phyloP scores from a whole-genome alignment of 371 early-diverging fungal genomes.

The Catenaria anguillulae region DNA sequence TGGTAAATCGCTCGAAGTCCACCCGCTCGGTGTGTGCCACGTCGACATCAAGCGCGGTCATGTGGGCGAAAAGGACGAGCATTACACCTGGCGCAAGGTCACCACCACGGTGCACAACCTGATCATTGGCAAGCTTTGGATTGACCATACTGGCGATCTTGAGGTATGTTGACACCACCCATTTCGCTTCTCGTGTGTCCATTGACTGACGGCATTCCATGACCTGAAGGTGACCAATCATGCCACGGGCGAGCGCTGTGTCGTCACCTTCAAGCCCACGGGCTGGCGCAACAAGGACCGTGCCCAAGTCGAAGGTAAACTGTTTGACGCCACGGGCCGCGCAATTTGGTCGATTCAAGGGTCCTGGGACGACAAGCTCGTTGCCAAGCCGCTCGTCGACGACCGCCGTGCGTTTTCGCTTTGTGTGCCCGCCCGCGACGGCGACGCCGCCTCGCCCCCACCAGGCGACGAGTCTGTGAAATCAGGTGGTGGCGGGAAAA shows the following conservation, averaged over 20 bases:
- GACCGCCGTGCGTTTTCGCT: not conserved
- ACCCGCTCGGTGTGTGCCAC: slow-evolving; percentile 60
- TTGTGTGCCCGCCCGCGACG: not conserved
- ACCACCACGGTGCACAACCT: slow-evolving; percentile 65
- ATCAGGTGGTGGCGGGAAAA: slow-evolving; percentile 6
- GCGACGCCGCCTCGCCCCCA: no score
- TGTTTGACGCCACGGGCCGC: slow-evolving; percentile 34
- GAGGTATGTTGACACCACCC: no score
- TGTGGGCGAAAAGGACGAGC: slow-evolving; percentile 30
- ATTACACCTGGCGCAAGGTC: slow-evolving; percentile 66
- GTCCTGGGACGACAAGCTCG: slow-evolving; percentile 49
- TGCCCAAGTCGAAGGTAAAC: slow-evolving; percentile 47
- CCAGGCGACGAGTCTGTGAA: no score
- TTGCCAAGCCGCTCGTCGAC: slow-evolving; percentile 11
- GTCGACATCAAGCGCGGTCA: slow-evolving; percentile 32
- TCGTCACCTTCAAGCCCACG: slow-evolving; percentile 52
- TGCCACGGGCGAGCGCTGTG: slow-evolving; percentile 49
- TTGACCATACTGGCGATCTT: slow-evolving; percentile 72
- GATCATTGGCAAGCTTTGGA: slow-evolving; percentile 62
- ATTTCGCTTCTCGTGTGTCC: no score
- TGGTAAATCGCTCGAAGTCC: slow-evolving; percentile 54
- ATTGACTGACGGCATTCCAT: no score
- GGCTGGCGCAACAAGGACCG: slow-evolving; percentile 44
- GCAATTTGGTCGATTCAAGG: slow-evolving; percentile 47
- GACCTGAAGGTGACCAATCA: slow-evolving; percentile 54